A percentile compares a stretch with the other conserved stretches of the same genome.
phyloP scores from a whole-genome alignment of 768 basidiomycete species.

The Cubamyces sp. region DNA sequence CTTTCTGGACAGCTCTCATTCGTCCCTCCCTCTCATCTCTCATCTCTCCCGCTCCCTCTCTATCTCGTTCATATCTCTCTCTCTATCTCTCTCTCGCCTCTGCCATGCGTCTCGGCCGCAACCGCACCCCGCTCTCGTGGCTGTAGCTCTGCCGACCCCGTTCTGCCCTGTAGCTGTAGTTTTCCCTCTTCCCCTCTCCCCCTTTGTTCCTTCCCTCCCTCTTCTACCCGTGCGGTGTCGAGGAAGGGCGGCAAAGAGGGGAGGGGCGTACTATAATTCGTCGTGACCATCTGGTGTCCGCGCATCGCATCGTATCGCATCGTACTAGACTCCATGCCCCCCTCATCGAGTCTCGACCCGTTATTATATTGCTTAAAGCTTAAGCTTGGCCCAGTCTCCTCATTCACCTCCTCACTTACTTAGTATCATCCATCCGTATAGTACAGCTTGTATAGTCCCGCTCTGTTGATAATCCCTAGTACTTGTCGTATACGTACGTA shows the following conservation, averaged over 20 bases:
- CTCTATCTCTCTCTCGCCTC: neutral
- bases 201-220: neutral
- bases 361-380: too few relatives aligned
- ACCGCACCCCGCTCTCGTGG: conserved; percentile 9
- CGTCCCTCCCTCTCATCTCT: neutral
- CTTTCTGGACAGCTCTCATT: conserved; percentile 8
- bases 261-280: too few relatives aligned
- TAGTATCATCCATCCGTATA: neutral
- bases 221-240: too few relatives aligned
- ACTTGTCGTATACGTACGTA: conserved; percentile 1
- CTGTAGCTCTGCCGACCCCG: conserved; percentile 16
- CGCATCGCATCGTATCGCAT: too few relatives aligned
- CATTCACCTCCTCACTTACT: neutral
- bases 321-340: too few relatives aligned
- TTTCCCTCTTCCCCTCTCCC: neutral
- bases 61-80: neutral
- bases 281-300: too few relatives aligned
- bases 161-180: conserved; percentile 23
- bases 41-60: neutral
- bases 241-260: too few relatives aligned
- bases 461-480: conserved; percentile 9
- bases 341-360: too few relatives aligned
- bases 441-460: conserved; percentile 11
- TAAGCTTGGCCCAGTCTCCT: neutral
- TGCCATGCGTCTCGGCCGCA: conserved; percentile 8